Percentiles rank a stretch among this genome's conserved stretches.
Conservation (phyloP, 2,329 filamentous ascomycete species). For the Calonectria montana region DNA sequence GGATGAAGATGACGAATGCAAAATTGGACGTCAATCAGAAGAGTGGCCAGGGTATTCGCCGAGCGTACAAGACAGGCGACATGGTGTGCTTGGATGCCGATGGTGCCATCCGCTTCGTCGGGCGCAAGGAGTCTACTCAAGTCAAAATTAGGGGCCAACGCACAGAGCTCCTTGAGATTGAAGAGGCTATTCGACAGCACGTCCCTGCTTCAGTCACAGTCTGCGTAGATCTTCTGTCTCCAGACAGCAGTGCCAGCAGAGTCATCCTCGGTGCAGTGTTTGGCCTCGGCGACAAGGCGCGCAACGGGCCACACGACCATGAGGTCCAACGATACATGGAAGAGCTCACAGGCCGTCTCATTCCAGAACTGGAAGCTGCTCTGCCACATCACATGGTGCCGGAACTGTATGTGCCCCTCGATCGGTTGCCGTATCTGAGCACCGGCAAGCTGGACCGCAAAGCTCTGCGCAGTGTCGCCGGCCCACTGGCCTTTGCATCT, state of each 20-base stretch:
- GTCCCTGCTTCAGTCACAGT: neutral
- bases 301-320: neutral
- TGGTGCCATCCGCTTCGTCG: neutral
- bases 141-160: neutral
- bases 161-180: neutral
- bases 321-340: neutral
- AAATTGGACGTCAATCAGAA: neutral
- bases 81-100: neutral
- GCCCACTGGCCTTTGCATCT: neutral
- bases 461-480: neutral
- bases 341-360: neutral
- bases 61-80: neutral
- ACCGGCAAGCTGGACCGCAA: neutral
- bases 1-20: neutral
- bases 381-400: neutral
- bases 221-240: neutral
- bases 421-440: neutral
- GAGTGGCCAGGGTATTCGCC: neutral
- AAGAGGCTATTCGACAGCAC: neutral
- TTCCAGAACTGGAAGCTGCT: neutral
- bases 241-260: neutral
- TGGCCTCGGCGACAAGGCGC: neutral
- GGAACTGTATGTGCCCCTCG: neutral
- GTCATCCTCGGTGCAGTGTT: neutral
- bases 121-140: neutral